Percentiles rank a stretch among this genome's conserved stretches.
Conservation (phyloP, 164 flowering plant species). For the Saururus chinensis region DNA sequence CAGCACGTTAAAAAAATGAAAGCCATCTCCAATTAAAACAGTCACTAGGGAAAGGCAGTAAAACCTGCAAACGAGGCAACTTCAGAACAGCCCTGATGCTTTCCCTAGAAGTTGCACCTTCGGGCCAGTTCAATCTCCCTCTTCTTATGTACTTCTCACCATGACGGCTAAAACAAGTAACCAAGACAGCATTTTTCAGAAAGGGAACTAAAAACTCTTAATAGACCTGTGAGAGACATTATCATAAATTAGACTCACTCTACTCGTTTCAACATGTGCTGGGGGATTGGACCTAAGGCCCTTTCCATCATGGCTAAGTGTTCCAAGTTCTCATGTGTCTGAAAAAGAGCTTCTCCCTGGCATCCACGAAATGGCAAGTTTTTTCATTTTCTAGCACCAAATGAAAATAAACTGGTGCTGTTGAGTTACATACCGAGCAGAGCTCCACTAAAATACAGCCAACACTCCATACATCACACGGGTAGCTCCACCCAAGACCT, state of each 20-base stretch:
- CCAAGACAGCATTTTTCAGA: neutral
- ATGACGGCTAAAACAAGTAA: conserved; percentile 29
- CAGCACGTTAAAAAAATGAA: neutral
- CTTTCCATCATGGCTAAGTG: conserved; percentile 85
- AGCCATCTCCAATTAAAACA: neutral
- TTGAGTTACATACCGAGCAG: conserved; percentile 43
- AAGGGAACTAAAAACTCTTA: neutral
- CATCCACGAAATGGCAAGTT: neutral
- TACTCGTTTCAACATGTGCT: conserved; percentile 53
- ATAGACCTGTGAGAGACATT: neutral
- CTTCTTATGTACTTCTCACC: conserved; percentile 58
- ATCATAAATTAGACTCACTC: conserved; percentile 23
- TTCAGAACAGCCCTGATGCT: conserved; percentile 58
- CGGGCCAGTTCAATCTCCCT: conserved; percentile 67
- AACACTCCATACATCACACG: conserved; percentile 82
- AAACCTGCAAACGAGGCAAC: conserved; percentile 59
- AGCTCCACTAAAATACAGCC: conserved; percentile 77
- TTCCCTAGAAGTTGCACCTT: conserved; percentile 62
- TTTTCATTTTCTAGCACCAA: neutral
- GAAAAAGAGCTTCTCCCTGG: conserved; percentile 79
- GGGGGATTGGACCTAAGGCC: conserved; percentile 61
- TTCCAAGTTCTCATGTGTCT: conserved; percentile 68
- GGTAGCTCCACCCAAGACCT: conserved; percentile 84
- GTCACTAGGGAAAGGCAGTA: neutral
- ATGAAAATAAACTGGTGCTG: neutral